Evolutionary conservation across 306 rosid genomes (phyloP), one percentile per base, ranked within the genome.

Genomic region (Luffa acutangula): DNA sequence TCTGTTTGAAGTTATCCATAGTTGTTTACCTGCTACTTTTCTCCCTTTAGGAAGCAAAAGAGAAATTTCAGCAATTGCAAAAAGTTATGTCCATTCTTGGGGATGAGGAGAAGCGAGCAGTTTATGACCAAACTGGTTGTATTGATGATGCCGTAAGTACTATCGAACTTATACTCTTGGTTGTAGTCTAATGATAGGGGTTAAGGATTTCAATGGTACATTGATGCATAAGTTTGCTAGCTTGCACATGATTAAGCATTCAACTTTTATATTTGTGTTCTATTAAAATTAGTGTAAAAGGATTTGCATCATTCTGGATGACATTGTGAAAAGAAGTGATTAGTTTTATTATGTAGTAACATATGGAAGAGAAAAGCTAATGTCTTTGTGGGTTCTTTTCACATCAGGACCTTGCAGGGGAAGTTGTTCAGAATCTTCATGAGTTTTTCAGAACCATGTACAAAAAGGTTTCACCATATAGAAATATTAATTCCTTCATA

Each of bases 41-140:
- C 59, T 73, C 59, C 6, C 33, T 82, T 25, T 79, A 95, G 99
- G 93, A 90, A 83, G 97, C 99, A 33, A 95, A 93, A 72, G 96
- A 84, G 83, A 95, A 91, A 79, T 95, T 95, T 62, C 97, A 91
- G 84, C 97, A 93, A 71, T 49, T 95, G 87, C 99, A 93, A 79
- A 93, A 95, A 43, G 92, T 95, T 69, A 93, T 95, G 14, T 93
- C 94, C 4, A 90, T 95, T 84, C 97, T 95, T 10, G 97, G 97
- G 57, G 99, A 95, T 75, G 93, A 87, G 81, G 99, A 95, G 82
- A 95, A 91, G 79, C 89, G 99, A 51, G 85, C 91, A 2, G 69
- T 91, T 7, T 95, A 95, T 91, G 97, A 94, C 82, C 93, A 93
- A 87, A 93, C 97, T 77, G 97, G 99, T 46, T 90, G 90, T 75